Evolutionary conservation across 306 rosid species (phyloP).

Genomic region (Citrullus amarus): DNA sequence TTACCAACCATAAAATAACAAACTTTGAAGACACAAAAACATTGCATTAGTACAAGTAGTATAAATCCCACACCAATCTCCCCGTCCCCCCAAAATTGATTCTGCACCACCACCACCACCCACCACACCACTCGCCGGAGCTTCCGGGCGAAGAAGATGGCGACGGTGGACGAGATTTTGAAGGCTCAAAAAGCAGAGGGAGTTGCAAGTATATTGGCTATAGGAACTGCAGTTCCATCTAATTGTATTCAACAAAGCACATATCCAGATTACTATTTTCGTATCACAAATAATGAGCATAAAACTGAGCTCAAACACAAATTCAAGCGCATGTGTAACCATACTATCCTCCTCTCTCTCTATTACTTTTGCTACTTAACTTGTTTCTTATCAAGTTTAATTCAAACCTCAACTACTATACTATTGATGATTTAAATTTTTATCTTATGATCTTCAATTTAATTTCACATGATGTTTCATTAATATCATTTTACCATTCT

Average conservation of each 20-base stretch:
- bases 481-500: too few relatives aligned
- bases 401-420: too few relatives aligned
- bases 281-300: slow-evolving; percentile 20
- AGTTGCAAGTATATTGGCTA: slow-evolving; percentile 17
- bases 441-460: too few relatives aligned
- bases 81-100: not conserved
- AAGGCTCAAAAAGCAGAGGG: slow-evolving; percentile 17
- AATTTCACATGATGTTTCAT: too few relatives aligned
- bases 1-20: not conserved
- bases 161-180: slow-evolving; percentile 14
- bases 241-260: slow-evolving; percentile 9
- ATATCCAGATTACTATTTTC: slow-evolving; percentile 23
- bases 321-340: slow-evolving; percentile 24
- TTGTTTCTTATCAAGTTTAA: too few relatives aligned
- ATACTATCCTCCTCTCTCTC: not conserved
- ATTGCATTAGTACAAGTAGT: too few relatives aligned
- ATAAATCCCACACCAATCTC: not conserved
- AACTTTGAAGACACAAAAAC: not conserved
- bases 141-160: slow-evolving; percentile 1
- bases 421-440: too few relatives aligned
- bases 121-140: not conserved
- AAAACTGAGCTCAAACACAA: slow-evolving; percentile 23
- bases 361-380: too few relatives aligned
- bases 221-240: slow-evolving; percentile 23
- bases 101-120: too few relatives aligned